These are phyloP conservation scores for Eruca vesicaria DNA, from an alignment of 441 rosid genomes.

Conservation along the genomic window DNA sequence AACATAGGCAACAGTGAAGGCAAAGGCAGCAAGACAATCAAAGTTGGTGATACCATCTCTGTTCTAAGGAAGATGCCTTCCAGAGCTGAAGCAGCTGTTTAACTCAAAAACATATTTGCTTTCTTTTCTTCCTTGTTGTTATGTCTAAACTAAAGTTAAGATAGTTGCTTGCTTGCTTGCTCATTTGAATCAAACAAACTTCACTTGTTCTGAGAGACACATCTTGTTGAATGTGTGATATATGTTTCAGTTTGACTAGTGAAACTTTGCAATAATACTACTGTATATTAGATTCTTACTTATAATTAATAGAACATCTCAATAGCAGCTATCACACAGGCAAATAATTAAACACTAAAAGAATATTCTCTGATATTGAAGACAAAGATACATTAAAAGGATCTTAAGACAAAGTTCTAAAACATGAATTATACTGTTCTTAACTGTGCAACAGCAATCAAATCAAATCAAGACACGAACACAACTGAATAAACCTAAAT, in stretches of 20 bases:
- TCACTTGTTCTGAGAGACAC: no score
- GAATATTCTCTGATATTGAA: neutral
- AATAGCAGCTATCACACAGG: neutral
- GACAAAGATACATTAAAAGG: neutral
- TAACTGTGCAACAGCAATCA: neutral
- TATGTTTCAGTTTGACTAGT: neutral
- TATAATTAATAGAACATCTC: neutral
- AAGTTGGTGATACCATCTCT: neutral
- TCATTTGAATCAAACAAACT: no score
- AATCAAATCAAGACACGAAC: neutral
- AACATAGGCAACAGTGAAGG: neutral
- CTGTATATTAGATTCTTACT: neutral
- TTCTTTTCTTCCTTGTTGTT: no score
- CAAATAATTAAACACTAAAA: neutral
- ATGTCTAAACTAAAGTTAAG: neutral
- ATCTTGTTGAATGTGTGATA: neutral
- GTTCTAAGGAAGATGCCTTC: neutral
- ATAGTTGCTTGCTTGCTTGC: neutral
- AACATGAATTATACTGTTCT: neutral
- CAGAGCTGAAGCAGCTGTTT: slow-evolving; percentile 42
- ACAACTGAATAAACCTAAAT: neutral
- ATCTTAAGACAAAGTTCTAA: neutral
- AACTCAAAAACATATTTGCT: slow-evolving; percentile 10
- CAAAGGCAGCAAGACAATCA: neutral
- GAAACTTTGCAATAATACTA: neutral